phyloP scores from a whole-genome alignment of 345 rosid species.

The Bruguiera sexangula region DNA sequence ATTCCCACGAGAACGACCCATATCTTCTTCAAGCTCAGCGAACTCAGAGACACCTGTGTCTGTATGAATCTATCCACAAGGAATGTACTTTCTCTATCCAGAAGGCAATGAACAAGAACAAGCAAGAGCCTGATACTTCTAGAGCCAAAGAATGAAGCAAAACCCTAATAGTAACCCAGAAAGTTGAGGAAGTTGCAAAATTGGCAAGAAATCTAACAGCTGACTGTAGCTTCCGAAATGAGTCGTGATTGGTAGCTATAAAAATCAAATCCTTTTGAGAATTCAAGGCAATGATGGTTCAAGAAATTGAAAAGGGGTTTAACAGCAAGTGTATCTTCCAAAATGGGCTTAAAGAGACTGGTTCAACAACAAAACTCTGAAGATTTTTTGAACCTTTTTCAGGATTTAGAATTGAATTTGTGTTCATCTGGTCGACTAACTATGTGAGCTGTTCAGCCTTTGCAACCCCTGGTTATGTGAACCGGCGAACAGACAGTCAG shows the following conservation, averaged over 20 bases:
- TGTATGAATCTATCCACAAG: not conserved
- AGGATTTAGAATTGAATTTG: no score
- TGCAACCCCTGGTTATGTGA: no score
- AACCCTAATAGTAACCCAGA: conserved; percentile 9
- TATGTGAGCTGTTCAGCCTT: no score
- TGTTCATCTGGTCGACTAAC: no score
- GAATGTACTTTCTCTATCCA: not conserved
- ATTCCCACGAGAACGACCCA: conserved; percentile 98
- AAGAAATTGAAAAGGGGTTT: no score
- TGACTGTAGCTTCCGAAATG: not conserved
- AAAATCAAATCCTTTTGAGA: no score
- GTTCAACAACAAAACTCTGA: no score
- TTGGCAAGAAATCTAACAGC: not conserved
- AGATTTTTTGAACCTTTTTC: no score
- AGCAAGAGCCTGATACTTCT: not conserved
- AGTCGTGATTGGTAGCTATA: not conserved
- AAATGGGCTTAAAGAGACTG: no score
- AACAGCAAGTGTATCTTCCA: no score
- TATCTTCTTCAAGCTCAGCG: conserved; percentile 25
- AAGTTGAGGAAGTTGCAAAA: not conserved
- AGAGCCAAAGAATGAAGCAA: not conserved
- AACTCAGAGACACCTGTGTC: not conserved
- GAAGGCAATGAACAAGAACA: not conserved
- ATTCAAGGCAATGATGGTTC: no score
- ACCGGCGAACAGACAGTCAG: no score